phyloP scores from a whole-genome alignment of 345 rosid species.

The Acer negundo region DNA sequence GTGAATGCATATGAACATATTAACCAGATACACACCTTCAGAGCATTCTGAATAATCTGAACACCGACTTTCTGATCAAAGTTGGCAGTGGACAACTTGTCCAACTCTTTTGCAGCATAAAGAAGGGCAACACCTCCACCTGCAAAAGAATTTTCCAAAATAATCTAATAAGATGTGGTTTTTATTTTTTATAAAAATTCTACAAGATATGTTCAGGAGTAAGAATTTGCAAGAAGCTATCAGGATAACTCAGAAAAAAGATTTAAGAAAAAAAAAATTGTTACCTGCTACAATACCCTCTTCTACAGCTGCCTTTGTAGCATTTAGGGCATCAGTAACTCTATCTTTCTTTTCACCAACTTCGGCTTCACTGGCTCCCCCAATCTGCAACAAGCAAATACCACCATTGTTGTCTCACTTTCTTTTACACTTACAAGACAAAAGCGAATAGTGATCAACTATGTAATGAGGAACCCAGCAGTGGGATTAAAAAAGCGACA shows the following conservation, averaged over 20 bases:
- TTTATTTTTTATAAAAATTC: not conserved
- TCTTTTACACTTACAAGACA: not conserved
- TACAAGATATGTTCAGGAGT: not conserved
- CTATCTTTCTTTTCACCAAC: conserved; percentile 93
- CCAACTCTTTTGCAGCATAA: conserved; percentile 86
- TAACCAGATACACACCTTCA: conserved; percentile 56
- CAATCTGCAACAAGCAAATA: conserved; percentile 57
- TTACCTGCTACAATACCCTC: conserved; percentile 98
- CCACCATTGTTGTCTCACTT: not conserved
- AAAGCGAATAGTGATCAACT: not conserved
- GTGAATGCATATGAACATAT: not conserved
- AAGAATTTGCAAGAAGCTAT: not conserved
- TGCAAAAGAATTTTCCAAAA: conserved; percentile 21
- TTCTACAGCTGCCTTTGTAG: conserved; percentile 98
- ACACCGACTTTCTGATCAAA: conserved; percentile 95
- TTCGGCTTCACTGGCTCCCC: conserved; percentile 98
- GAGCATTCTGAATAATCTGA: conserved; percentile 93
- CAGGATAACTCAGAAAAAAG: not conserved
- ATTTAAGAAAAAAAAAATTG: not conserved
- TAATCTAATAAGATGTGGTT: no score
- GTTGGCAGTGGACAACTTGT: conserved; percentile 79
- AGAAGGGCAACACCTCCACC: conserved; percentile 98
- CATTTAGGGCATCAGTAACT: conserved; percentile 95
- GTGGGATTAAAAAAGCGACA: conserved; percentile 1
- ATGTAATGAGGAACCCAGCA: not conserved